Evolutionary conservation across 2,329 filamentous ascomycete species (phyloP).

Genomic region (Fusarium gaditjirri): DNA sequence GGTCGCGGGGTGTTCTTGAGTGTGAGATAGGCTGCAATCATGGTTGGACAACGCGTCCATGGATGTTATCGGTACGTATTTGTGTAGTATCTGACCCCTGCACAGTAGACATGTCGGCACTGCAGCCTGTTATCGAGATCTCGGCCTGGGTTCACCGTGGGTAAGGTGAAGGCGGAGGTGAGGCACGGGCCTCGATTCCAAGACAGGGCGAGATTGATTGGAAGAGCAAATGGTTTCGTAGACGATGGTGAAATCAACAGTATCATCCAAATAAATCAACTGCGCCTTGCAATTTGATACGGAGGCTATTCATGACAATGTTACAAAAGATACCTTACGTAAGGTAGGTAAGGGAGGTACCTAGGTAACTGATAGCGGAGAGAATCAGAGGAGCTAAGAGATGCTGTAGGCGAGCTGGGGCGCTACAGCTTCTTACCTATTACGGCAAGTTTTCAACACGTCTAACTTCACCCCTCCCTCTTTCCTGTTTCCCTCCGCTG

Average conservation of each 20-base stretch:
- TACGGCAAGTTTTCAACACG: constrained; percentile 24
- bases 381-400: background rate
- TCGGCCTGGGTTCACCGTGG: constrained; percentile 2
- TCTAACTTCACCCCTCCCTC: constrained; percentile 37
- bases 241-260: background rate
- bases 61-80: constrained; percentile 10
- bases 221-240: background rate
- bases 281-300: background rate
- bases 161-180: background rate
- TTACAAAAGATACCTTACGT: background rate
- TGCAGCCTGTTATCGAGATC: constrained; percentile 28
- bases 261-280: background rate
- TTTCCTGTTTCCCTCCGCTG: constrained; percentile 22
- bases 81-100: background rate
- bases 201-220: background rate
- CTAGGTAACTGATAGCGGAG: constrained; percentile 2
- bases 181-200: constrained; percentile 1
- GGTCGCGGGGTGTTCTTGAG: constrained; percentile 2
- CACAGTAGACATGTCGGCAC: constrained; percentile 8
- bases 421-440: constrained; percentile 27
- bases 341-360: background rate
- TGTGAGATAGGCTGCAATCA: background rate
- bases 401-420: background rate
- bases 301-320: background rate
- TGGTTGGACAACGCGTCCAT: constrained; percentile 15